Percentiles rank a stretch among this genome's conserved stretches.
phyloP scores from a whole-genome alignment of 768 basidiomycete genomes.

The Tulasnella sp. region DNA sequence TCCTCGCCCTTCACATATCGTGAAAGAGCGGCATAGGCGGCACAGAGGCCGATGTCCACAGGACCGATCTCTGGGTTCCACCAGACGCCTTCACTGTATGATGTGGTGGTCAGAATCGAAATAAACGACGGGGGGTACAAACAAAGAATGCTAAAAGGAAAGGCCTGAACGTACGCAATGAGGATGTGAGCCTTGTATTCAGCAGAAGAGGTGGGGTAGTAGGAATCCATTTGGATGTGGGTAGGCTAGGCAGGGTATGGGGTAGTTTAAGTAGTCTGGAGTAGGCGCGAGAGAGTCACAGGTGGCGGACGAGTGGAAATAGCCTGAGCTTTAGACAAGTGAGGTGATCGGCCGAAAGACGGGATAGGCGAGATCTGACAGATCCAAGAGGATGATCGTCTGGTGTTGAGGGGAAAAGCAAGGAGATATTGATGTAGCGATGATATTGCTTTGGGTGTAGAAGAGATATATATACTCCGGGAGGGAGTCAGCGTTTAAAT shows the following conservation, averaged over 20 bases:
- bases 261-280: too few relatives aligned
- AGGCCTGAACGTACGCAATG: constrained; percentile 42
- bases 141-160: not conserved
- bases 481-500: too few relatives aligned
- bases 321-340: not conserved
- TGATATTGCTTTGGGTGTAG: too few relatives aligned
- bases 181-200: constrained; percentile 63
- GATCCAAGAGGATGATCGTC: too few relatives aligned
- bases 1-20: constrained; percentile 63
- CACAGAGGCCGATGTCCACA: constrained; percentile 42
- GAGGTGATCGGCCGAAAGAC: not conserved
- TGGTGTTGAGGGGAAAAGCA: too few relatives aligned
- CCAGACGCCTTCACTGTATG: constrained; percentile 30
- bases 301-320: not conserved
- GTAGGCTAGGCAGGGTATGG: not conserved
- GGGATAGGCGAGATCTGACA: not conserved
- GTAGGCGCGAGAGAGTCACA: too few relatives aligned
- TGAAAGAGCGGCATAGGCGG: constrained; percentile 70
- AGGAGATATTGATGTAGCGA: too few relatives aligned
- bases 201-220: constrained; percentile 60
- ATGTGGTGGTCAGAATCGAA: constrained; percentile 37
- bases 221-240: constrained; percentile 50
- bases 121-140: not conserved
- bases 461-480: too few relatives aligned
- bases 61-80: constrained; percentile 2